Conservation (phyloP, 495 filamentous ascomycete species). For the Aspergillus mulundensis region DNA sequence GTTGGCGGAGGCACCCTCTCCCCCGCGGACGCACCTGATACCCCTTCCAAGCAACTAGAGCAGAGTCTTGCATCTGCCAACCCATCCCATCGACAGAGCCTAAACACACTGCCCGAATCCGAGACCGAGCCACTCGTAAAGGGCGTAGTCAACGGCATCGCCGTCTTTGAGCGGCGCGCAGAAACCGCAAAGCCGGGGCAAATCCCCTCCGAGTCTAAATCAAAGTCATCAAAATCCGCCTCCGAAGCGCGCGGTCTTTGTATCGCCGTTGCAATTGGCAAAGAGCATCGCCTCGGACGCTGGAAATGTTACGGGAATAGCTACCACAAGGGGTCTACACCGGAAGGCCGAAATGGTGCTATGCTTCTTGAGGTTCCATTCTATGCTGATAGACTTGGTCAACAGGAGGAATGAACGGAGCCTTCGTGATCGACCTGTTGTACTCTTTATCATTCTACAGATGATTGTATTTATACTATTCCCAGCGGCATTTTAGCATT, state of each 20-base stretch:
- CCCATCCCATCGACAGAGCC: neutral
- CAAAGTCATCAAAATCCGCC: constrained; percentile 48
- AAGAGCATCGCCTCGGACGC: constrained; percentile 76
- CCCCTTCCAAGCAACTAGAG: constrained; percentile 37
- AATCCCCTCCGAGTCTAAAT: constrained; percentile 18
- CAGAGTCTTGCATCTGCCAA: constrained; percentile 25
- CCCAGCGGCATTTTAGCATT: constrained; percentile 19
- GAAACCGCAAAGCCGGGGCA: constrained; percentile 29
- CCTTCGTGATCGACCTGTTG: neutral
- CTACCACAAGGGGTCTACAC: constrained; percentile 38
- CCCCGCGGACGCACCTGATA: constrained; percentile 21
- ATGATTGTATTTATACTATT: constrained; percentile 15
- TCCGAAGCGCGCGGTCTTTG: constrained; percentile 59
- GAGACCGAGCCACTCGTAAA: constrained; percentile 44
- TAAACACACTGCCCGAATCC: constrained; percentile 15
- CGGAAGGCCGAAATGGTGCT: constrained; percentile 69
- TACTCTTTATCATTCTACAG: constrained; percentile 8
- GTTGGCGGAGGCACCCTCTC: constrained; percentile 44
- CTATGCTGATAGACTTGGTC: constrained; percentile 16
- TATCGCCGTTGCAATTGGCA: constrained; percentile 77
- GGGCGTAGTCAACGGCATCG: constrained; percentile 82
- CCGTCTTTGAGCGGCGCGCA: constrained; percentile 64
- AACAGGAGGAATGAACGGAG: neutral
- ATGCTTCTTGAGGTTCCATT: constrained; percentile 75
- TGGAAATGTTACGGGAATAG: constrained; percentile 57